Evolutionary conservation across 2,329 filamentous ascomycete species (phyloP), one percentile per base, ranked within the genome.

Genomic region (Chrysosporium keratinophilum): DNA sequence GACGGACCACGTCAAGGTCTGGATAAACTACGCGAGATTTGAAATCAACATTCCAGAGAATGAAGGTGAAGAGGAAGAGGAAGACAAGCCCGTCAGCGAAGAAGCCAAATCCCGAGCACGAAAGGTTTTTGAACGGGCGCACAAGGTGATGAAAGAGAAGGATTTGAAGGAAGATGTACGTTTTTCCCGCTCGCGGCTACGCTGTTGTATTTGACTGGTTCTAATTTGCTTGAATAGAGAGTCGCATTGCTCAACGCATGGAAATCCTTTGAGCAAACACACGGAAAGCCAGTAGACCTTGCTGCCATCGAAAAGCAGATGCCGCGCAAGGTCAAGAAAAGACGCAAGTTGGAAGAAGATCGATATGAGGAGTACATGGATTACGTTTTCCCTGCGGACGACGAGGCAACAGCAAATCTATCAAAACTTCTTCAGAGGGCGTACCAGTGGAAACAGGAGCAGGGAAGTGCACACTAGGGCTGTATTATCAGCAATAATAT

Each of bases 1-100:
- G 81, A 95, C 93, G n/a, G 85, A 93, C 65, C 93, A 98, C 66
- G 89, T 96, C 76, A 98, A 97, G 76, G 93, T 98, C 56, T 98
- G 93, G 93, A 95, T 93, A 70, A 91, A 87, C 69, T 98, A 91
- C 72, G 93, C 93, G n/a, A 87, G 94, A 69, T 97, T 98, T 65
- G 93, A 98, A 71, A 88, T 97, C 74, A 91, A 93, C 67, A 83
- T 95, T 0, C 88, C 89, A 43, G 89, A 95, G 54, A 79, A 76
- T 11, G 76, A 80, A 17, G 81, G 81, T 50, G 80, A 85, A 41
- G 83, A 78, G 19, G 74, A 79, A 17, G 72, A 84, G 71, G 78
- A 79, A 44, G 79, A 78, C 54, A 70, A 70, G 41, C 74, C 77
- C 1, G 79, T 95, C 64, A 88, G 85, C 70, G 88, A 93, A 19